Evolutionary conservation across 2,329 filamentous ascomycete species (phyloP), one percentile per base, ranked within the genome.

Genomic region (Fusarium albosuccineum): DNA sequence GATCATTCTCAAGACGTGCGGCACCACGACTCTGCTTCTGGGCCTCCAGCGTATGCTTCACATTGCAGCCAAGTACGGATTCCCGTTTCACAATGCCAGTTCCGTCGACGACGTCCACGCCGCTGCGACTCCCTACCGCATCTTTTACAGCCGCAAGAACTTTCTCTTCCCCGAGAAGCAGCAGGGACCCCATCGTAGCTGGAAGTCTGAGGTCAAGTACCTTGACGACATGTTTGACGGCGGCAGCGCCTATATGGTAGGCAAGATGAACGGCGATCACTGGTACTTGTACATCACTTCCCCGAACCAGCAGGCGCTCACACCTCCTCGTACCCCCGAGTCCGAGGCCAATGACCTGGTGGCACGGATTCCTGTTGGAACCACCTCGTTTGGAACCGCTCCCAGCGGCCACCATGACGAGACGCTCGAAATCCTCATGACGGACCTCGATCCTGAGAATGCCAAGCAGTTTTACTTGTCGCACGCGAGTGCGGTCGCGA

Each of bases 141-240:
- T 99, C 64, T 99, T 99, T 79, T 99, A 99, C 83, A 98, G 95
- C 76, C 92, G 96, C 78, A 99, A 99, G 89, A 98, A 97, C 82
- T 99, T 97, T 73, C 83, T 98, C 72, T 97, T 97, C 78, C 96
- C 96, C 2, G 92, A 97, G 76, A 93, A 93, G 79, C 96, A 99
- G 82, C 92, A 88, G 59, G 94, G 94, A 8, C 96, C 96, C 56
- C 96, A 99, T 81, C 91, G 94, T 66, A 98, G 94, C 89, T 99
- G 96, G 96, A 92, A 94, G 72, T 92, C 97, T 77, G 96, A 99
- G 79, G 95, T 98, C 75, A 91, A 91, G 74, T 97, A 91, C 73
- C 86, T 99, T 66, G 96, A 99, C 81, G 91, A 92, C 77, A 92
- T 94, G 80, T 97, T 99, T 77, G 85, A 92, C 64, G 91, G 92